phyloP scores from a whole-genome alignment of 805 yeast species.

The Hagleromyces aurorensis region DNA sequence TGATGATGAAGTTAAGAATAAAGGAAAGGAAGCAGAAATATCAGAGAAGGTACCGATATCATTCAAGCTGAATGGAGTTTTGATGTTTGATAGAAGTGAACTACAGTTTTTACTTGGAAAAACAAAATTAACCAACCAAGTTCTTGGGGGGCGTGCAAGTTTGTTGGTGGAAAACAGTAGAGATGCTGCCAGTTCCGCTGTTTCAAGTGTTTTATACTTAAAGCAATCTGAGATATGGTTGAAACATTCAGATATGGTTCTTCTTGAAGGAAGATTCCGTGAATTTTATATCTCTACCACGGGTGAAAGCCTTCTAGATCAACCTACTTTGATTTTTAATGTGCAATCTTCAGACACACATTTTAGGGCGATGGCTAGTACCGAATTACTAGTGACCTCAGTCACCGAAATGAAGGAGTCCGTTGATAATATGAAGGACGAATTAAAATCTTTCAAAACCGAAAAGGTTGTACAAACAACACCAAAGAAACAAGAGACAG shows the following conservation, averaged over 20 bases:
- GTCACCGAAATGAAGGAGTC: slow-evolving; percentile 11
- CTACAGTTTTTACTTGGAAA: slow-evolving; percentile 13
- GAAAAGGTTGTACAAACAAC: no score
- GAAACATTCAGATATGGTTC: slow-evolving; percentile 11
- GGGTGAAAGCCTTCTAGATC: slow-evolving; percentile 12
- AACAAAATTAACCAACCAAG: slow-evolving; percentile 10
- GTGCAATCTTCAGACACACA: slow-evolving; percentile 16
- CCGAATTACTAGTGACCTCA: slow-evolving; percentile 12
- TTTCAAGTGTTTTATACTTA: slow-evolving; percentile 18
- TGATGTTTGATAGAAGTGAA: slow-evolving; percentile 19
- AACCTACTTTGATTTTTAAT: slow-evolving; percentile 14
- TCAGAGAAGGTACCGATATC: slow-evolving; percentile 3
- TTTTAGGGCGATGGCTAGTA: slow-evolving; percentile 17
- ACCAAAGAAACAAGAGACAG: slow-evolving; percentile 1
- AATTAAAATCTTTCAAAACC: not conserved
- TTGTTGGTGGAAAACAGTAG: slow-evolving; percentile 16
- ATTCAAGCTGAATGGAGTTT: slow-evolving; percentile 14
- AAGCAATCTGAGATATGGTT: slow-evolving; percentile 17
- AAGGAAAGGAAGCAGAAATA: no score
- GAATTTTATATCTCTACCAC: slow-evolving; percentile 15
- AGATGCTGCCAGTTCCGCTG: slow-evolving; percentile 17
- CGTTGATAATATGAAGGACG: slow-evolving; percentile 3
- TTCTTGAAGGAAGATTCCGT: slow-evolving; percentile 17
- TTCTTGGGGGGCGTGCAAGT: slow-evolving; percentile 16
- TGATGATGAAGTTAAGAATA: not conserved